Evolutionary conservation across 768 basidiomycete genomes (phyloP).

Genomic region (Infundibulicybe gibba): DNA sequence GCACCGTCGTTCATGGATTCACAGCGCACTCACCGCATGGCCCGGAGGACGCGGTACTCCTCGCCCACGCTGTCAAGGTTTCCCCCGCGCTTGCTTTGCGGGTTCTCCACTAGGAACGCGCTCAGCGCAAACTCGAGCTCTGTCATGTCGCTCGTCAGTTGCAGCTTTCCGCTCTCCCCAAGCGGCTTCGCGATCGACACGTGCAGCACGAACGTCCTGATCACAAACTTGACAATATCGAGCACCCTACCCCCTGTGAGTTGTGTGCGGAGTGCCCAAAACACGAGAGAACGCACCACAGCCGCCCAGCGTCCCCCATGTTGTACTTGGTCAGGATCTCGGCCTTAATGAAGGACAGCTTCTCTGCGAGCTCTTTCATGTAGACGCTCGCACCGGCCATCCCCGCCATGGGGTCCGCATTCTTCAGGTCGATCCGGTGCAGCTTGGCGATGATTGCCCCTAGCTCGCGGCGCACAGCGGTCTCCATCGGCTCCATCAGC

Average conservation of each 20-base stretch:
- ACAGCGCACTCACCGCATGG: slow-evolving; percentile 63
- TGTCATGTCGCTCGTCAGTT: slow-evolving; percentile 94
- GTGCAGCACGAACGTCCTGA: slow-evolving; percentile 87
- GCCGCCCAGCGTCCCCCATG: slow-evolving; percentile 65
- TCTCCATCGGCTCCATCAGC: slow-evolving; percentile 58
- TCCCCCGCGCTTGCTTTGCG: slow-evolving; percentile 55
- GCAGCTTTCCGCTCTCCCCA: slow-evolving; percentile 90
- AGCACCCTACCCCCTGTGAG: slow-evolving; percentile 40
- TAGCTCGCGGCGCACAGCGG: slow-evolving; percentile 77
- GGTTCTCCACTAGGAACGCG: slow-evolving; percentile 64
- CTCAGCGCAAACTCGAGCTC: slow-evolving; percentile 91
- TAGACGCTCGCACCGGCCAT: slow-evolving; percentile 76
- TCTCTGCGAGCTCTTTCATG: slow-evolving; percentile 90
- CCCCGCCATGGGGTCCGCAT: slow-evolving; percentile 59
- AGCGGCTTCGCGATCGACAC: slow-evolving; percentile 91
- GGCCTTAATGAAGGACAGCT: slow-evolving; percentile 74
- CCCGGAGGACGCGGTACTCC: slow-evolving; percentile 82
- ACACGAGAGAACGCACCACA: slow-evolving; percentile 59
- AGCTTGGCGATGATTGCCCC: slow-evolving; percentile 75
- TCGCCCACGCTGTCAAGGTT: slow-evolving; percentile 77
- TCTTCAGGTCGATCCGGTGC: slow-evolving; percentile 82
- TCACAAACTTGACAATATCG: slow-evolving; percentile 72
- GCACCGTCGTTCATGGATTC: background rate
- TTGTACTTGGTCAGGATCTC: slow-evolving; percentile 72
- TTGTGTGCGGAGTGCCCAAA: slow-evolving; percentile 1